phyloP scores from a whole-genome alignment of 257 asterid species.

The Verbena officinalis region DNA sequence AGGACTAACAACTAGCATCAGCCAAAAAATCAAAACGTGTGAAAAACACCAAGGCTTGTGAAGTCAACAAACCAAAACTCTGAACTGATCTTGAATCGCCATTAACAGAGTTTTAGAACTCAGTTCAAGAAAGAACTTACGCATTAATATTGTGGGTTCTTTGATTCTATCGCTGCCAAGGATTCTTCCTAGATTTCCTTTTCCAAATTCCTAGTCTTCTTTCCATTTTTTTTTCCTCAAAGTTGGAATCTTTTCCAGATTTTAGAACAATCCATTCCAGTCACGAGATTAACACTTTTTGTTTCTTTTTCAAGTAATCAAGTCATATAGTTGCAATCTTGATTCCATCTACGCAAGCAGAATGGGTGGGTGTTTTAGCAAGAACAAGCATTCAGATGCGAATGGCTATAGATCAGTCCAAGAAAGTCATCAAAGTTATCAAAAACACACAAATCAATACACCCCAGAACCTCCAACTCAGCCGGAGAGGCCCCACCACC shows the following conservation, averaged over 20 bases:
- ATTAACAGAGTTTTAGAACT: not conserved
- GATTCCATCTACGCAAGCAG: slow-evolving; percentile 14
- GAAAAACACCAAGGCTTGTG: slow-evolving; percentile 14
- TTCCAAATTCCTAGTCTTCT: not conserved
- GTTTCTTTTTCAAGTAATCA: slow-evolving; percentile 6
- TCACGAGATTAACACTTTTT: slow-evolving; percentile 2
- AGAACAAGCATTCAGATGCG: slow-evolving; percentile 35
- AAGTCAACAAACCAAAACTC: slow-evolving; percentile 29
- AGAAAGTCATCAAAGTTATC: slow-evolving; percentile 33
- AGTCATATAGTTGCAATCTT: slow-evolving; percentile 37
- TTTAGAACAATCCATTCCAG: slow-evolving; percentile 2
- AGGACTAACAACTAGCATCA: not conserved
- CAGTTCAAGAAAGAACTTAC: not conserved
- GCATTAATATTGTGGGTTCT: not conserved
- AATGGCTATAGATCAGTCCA: slow-evolving; percentile 47
- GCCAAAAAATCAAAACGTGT: slow-evolving; percentile 27
- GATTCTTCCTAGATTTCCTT: slow-evolving; percentile 7
- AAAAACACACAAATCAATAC: slow-evolving; percentile 31
- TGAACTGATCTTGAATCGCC: slow-evolving; percentile 28
- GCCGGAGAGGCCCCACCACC: slow-evolving; percentile 25
- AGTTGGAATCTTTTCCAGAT: slow-evolving; percentile 2
- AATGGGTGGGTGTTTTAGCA: slow-evolving; percentile 72
- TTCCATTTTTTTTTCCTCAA: not conserved
- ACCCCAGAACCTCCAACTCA: slow-evolving; percentile 20
- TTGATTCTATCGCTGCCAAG: not conserved